Base-by-base conservation (phyloP, 2,329 filamentous ascomycete genomes). In the Fusarium chlamydosporum region DNA sequence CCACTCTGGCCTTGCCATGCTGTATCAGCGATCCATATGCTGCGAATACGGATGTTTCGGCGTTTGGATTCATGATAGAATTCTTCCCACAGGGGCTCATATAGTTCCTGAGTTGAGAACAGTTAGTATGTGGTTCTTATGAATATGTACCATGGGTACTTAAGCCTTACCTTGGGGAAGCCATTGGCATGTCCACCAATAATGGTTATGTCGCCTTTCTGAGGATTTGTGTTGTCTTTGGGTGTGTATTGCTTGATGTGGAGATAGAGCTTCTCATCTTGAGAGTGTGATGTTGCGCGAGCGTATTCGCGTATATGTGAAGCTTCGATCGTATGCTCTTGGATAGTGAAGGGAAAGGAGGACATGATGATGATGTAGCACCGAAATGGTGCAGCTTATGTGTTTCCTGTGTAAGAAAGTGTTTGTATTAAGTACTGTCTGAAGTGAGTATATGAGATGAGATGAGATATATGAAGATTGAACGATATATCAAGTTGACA, bases 21-120 rank as follows among this genome's bases (percentile, higher is more conserved):
- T n/a, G 92, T 88, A 80, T 98, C 95, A 65, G 93, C 90, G 72
- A 97, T 96, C 92, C 92, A 97, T 72, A 98, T 94, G 65, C 87
- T 84, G 59, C 93, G 88, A 72, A 98, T 92, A 3, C 85, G 84
- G 72, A 96, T 87, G 18, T 88, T 89, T 57, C 84, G 82, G 15
- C 79, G 76, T 68, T 86, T 85, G 7, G 89, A 82, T 18, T 84
- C 81, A 18, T 83, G 79, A 71, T 92, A 83, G 3, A 97, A 82
- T 52, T 97, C 93, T 61, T 95, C 92, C 92, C 94, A 97, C 0
- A 97, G 82, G 0, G 95, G 92, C 74, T 97, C 94, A 76, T 97
- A 97, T 3, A 97, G 80, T 83, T 98, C 95, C 91, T 94, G 16
- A 34, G 10, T 15, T 26, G 3, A 46, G 6, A 48, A 12, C 26